phyloP scores from a whole-genome alignment of 108 stramenopile genomes.

The Pelagomonas calceolata region DNA sequence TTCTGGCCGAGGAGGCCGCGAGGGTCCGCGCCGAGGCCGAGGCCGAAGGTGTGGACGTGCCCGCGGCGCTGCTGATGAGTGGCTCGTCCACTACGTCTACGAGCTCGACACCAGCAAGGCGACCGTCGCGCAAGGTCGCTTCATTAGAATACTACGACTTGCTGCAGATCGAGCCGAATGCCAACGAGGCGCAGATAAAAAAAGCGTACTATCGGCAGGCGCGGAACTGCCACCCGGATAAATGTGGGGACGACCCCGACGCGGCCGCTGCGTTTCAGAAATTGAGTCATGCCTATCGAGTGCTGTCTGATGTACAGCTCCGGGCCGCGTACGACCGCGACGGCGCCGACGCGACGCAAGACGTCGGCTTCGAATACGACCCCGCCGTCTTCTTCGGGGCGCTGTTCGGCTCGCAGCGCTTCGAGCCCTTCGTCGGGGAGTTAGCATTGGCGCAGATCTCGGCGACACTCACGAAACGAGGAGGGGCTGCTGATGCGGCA shows the following conservation, averaged over 20 bases:
- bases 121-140: conserved; percentile 42
- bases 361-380: background rate
- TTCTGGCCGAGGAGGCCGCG: background rate
- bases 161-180: conserved; percentile 63
- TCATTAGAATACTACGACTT: conserved; percentile 71
- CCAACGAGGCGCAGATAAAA: conserved; percentile 66
- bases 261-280: conserved; percentile 71
- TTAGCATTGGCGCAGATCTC: background rate
- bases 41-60: background rate
- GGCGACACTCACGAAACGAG: background rate
- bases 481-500: background rate
- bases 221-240: conserved; percentile 70
- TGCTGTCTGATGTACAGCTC: conserved; percentile 61
- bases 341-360: conserved; percentile 25
- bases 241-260: conserved; percentile 68
- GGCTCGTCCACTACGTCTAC: background rate
- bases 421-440: background rate
- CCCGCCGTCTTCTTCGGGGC: background rate
- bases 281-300: conserved; percentile 78
- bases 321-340: conserved; percentile 72
- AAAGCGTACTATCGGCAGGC: conserved; percentile 81
- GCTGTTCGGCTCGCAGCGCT: background rate
- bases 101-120: background rate
- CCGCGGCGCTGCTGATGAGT: too few species aligned
- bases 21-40: background rate